These are phyloP conservation scores for Pseudocercospora fuligena DNA, from an alignment of 2,329 filamentous ascomycete species.

Conservation along the genomic window DNA sequence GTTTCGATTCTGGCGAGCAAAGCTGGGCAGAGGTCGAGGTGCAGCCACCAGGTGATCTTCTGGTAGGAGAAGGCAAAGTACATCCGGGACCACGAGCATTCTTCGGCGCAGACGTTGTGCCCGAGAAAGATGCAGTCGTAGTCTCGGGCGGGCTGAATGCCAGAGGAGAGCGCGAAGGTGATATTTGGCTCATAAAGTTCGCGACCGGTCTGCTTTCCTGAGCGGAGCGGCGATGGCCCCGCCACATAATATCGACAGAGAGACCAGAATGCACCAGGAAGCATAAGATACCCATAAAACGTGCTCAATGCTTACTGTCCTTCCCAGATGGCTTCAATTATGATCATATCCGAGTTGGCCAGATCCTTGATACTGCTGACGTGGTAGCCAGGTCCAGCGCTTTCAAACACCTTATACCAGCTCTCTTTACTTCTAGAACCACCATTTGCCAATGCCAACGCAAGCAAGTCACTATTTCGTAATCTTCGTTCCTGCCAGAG, in stretches of 20 bases:
- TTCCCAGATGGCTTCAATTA: slow-evolving; percentile 8
- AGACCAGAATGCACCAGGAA: neutral
- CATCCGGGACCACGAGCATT: slow-evolving; percentile 51
- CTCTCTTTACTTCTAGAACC: slow-evolving; percentile 3
- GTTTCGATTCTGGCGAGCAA: slow-evolving; percentile 47
- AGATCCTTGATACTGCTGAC: slow-evolving; percentile 10
- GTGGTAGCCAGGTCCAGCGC: slow-evolving; percentile 3
- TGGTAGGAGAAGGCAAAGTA: slow-evolving; percentile 47
- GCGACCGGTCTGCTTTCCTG: slow-evolving; percentile 6
- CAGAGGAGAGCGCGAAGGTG: slow-evolving; percentile 49
- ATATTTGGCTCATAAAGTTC: slow-evolving; percentile 50
- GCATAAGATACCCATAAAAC: neutral
- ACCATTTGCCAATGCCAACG: slow-evolving; percentile 1
- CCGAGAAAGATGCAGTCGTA: slow-evolving; percentile 45
- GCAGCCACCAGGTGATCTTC: slow-evolving; percentile 40
- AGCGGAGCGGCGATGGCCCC: neutral
- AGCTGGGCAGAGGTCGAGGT: slow-evolving; percentile 51
- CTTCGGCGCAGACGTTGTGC: slow-evolving; percentile 47
- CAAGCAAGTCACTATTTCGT: slow-evolving; percentile 8
- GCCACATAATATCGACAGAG: slow-evolving; percentile 12
- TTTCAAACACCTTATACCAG: slow-evolving; percentile 5
- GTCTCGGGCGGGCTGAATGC: slow-evolving; percentile 52
- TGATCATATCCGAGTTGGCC: slow-evolving; percentile 7
- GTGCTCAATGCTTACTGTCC: neutral
- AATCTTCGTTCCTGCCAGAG: slow-evolving; percentile 5